Evolutionary conservation across 75 land plant genomes (phyloP), one percentile per base, ranked within the genome.

Genomic region (Cryptomeria japonica): DNA sequence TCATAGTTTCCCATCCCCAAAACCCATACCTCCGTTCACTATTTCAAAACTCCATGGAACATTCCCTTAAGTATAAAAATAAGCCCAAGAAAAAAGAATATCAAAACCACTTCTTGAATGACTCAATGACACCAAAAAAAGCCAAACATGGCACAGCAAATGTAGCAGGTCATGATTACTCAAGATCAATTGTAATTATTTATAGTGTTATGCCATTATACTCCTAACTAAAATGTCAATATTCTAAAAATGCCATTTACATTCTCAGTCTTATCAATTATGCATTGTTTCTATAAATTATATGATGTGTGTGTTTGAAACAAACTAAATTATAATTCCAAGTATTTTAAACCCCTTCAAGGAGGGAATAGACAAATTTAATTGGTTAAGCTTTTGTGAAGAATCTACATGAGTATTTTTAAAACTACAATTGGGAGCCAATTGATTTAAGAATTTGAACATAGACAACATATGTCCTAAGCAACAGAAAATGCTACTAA

Each of bases 401-500:
- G 5, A 5, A 31, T 25, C 10, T 25, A 70, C 22, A 70, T 70
- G 76, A 22, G 76, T 11, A 73, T 32, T 73, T 73, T 73, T 0
- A 73, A 73, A 61, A 22, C 28, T 73, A 31, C 36, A 19, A 31
- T 73, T 73, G 32, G 25, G 76, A 34, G 37, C 46, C 46, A 44
- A 44, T 14, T 10, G 76, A 61, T 61, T n/a, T 1, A 87, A 31
- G 19, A 41, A 11, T 32, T 32, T 10, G 51, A 32, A 39, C 85
- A 87, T 36, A 34, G 36, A 46, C 32, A 32, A 73, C 76, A 73
- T 31, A 39, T 34, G 34, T 10, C 55, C 18, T 44, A 37, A 34
- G 41, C 55, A 86, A 77, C n/a, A 86, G 77, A 7, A 86, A 41
- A 36, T 44, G 47, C 51, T 7, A 88, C 93, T 91, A 25, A 98